phyloP scores from a whole-genome alignment of 805 yeast species.

The Henningerozyma blattae region DNA sequence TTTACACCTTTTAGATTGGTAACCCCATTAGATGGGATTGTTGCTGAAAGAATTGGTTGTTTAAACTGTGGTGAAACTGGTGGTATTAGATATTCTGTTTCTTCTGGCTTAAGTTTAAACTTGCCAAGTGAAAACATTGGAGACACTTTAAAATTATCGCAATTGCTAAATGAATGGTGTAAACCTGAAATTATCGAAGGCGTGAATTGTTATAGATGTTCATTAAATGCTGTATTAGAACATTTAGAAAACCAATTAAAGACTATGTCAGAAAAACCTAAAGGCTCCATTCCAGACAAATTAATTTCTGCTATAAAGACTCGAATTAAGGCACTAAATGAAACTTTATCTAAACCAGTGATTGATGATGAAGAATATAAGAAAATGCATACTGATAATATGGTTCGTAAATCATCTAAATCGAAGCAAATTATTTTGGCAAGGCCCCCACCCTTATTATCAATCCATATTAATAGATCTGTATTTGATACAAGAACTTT shows the following conservation, averaged over 20 bases:
- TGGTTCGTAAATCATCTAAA: conserved; percentile 64
- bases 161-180: conserved; percentile 53
- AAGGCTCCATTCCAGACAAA: conserved; percentile 16
- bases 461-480: conserved; percentile 84
- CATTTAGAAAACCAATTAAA: conserved; percentile 31
- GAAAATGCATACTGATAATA: conserved; percentile 58
- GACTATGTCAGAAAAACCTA: conserved; percentile 14
- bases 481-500: conserved; percentile 85
- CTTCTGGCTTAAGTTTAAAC: conserved; percentile 62
- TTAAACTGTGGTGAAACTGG: conserved; percentile 87
- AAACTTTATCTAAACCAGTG: conserved; percentile 49
- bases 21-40: conserved; percentile 87
- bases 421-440: conserved; percentile 73
- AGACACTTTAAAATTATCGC: conserved; percentile 34
- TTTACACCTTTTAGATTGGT: conserved; percentile 43
- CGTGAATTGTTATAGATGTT: conserved; percentile 92
- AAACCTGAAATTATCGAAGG: conserved; percentile 81
- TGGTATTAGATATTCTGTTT: conserved; percentile 74
- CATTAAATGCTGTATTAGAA: conserved; percentile 48
- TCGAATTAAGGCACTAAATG: conserved; percentile 37
- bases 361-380: conserved; percentile 75
- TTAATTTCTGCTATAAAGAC: conserved; percentile 26
- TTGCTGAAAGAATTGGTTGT: conserved; percentile 86
- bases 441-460: conserved; percentile 71
- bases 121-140: conserved; percentile 41